Evolutionary conservation across 1,284 basidiomycete genomes (phyloP).

Genomic region (Leccinum griseonigrum): DNA sequence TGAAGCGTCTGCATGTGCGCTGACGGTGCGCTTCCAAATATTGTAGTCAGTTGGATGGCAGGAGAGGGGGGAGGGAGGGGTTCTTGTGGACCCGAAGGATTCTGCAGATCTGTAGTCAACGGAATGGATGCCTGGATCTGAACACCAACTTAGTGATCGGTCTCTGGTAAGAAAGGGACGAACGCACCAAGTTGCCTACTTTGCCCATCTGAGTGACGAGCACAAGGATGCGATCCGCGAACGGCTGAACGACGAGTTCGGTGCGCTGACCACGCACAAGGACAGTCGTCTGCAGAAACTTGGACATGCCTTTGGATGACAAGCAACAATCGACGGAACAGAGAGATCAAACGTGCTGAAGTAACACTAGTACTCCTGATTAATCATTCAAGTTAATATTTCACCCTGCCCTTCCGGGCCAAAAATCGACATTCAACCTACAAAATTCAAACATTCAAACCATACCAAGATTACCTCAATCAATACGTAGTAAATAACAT

Average conservation of each 20-base stretch:
- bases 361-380: neutral
- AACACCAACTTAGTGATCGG: slow-evolving; percentile 2
- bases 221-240: slow-evolving; percentile 76
- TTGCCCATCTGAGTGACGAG: slow-evolving; percentile 86
- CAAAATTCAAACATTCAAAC: neutral
- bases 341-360: neutral
- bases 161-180: slow-evolving; percentile 2
- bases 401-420: too few relatives aligned
- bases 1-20: slow-evolving; percentile 69
- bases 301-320: slow-evolving; percentile 14
- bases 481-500: slow-evolving; percentile 10
- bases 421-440: neutral
- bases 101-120: slow-evolving; percentile 52
- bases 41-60: slow-evolving; percentile 68
- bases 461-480: neutral
- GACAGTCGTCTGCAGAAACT: slow-evolving; percentile 39
- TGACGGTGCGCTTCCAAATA: slow-evolving; percentile 73
- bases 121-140: slow-evolving; percentile 82
- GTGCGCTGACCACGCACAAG: slow-evolving; percentile 59
- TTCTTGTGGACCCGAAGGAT: slow-evolving; percentile 32
- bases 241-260: slow-evolving; percentile 75
- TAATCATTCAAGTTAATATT: neutral
- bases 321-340: neutral
- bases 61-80: slow-evolving; percentile 67
- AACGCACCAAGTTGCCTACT: slow-evolving; percentile 77